Evolutionary conservation across 2,329 filamentous ascomycete species (phyloP), one percentile per base, ranked within the genome.

Genomic region (Penicillium frequentans): DNA sequence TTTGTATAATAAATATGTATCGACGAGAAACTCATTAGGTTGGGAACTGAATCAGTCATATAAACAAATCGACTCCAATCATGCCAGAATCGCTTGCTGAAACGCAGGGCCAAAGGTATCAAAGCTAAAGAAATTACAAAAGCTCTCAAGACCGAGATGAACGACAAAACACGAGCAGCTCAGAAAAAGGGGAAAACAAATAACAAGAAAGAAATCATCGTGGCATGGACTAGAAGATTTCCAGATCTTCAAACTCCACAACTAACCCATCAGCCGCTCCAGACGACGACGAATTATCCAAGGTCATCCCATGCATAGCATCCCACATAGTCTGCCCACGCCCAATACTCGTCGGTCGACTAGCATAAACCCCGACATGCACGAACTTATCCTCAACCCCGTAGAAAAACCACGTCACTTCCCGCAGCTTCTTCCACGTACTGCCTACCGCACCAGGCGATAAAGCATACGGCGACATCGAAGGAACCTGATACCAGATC

Each of bases 331-430:
- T 75, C 14, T 66, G 67, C 10, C 69, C 70, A 53, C 72, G 69
- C 43, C 68, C 66, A 58, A 83, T 73, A 64, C 78, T 82, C 45
- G 80, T 79, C 52, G 83, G 83, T 27, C 83, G 76, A 65, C 78
- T 81, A 26, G 82, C 83, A 73, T 86, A 86, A 39, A 84, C 83
- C 3, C 83, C 83, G 24, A 86, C 82, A 62, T 82, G 76, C 23
- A 85, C 77, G 26, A 76, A 81, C 66, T 86, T 86, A 61, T 84
- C 81, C 60, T 85, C 82, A 13, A 84, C 80, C 8, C 81, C 82
- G 70, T 80, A 84, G 66, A 86, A 86, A 69, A 86, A 86, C 78
- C 81, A 84, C n/a, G 81, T 84, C 27, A 86, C 81, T 69, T 86
- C 83, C 6, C 83, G 69, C 63, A 85, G 68, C 68, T 85, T 85